Base-by-base conservation (phyloP, 2,329 filamentous ascomycete genomes). In the Phoma herbarum region DNA sequence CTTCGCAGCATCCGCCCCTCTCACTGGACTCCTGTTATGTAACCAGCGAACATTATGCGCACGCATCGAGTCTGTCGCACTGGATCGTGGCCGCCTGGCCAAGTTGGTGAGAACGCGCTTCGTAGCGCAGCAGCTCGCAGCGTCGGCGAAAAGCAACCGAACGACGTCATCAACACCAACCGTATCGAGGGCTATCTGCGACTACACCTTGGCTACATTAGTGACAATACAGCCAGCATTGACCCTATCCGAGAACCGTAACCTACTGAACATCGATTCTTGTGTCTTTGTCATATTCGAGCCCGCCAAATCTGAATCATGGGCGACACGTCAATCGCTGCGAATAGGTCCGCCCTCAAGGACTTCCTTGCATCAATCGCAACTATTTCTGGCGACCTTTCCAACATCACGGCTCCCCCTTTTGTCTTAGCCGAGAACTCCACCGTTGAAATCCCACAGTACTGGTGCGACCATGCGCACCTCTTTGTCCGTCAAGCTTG, bases 371-470 rank as follows among this genome's bases (percentile, higher is more conserved):
- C 60, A 2, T 80, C 78, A 0, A 80, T 81, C 45, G 75, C 79
- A 28, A 80, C 79, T 1, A 79, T 82, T 52, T 77, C 76, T 67
- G 80, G 80, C 33, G 80, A 82, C 56, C 71, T 82, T 7, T 76
- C 72, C 42, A 82, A 80, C 52, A 81, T 81, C 53, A 82, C 80
- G 9, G 80, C 80, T 0, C 80, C 80, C 3, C 79, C 80, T 3
- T 82, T 82, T 56, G 74, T 82, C 7, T 69, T 82, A 0, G 78
- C 77, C 2, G 74, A 79, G 51, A 77, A 80, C 48, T 80, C 78
- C 0, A 82, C 80, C 1, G 79, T 79, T 4, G 78, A 81, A 52
- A 76, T 82, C 49, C 79, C 80, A 12, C 75, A 80, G 22, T 82
- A 81, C 61, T 81, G 78, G 79, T 79, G 79, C 26, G 79, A 81